phyloP scores from a whole-genome alignment of 2,329 filamentous ascomycete species.

The Neofusicoccum parvum region DNA sequence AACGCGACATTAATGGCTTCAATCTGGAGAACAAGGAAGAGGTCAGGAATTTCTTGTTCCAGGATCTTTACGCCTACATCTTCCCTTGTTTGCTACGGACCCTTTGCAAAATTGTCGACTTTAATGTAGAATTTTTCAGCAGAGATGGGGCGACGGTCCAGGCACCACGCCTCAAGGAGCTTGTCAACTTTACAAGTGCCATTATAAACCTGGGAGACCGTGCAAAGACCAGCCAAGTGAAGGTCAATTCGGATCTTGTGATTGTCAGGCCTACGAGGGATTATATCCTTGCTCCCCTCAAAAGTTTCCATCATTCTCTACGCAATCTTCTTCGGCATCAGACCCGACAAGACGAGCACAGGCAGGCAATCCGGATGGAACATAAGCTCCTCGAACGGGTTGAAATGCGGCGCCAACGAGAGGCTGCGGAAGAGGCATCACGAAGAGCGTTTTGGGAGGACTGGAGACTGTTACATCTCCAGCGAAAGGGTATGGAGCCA shows the following conservation, averaged over 20 bases:
- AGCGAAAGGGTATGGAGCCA: constrained; percentile 10
- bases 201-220: constrained; percentile 28
- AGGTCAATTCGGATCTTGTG: constrained; percentile 23
- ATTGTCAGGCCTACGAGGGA: constrained; percentile 30
- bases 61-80: constrained; percentile 31
- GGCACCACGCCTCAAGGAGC: background rate
- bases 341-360: background rate
- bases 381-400: background rate
- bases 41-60: constrained; percentile 16
- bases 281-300: constrained; percentile 32
- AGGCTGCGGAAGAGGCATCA: background rate
- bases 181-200: constrained; percentile 31
- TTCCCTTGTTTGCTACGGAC: constrained; percentile 30
- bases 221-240: constrained; percentile 25
- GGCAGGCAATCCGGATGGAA: background rate
- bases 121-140: constrained; percentile 23
- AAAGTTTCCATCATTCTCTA: background rate
- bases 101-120: constrained; percentile 23
- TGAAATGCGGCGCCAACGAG: background rate
- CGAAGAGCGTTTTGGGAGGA: background rate
- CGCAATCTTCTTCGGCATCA: background rate
- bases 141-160: background rate
- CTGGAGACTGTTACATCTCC: constrained; percentile 3
- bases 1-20: background rate
- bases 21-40: constrained; percentile 2